phyloP scores from a whole-genome alignment of 75 land plant species.

The Gnetum montanum region DNA sequence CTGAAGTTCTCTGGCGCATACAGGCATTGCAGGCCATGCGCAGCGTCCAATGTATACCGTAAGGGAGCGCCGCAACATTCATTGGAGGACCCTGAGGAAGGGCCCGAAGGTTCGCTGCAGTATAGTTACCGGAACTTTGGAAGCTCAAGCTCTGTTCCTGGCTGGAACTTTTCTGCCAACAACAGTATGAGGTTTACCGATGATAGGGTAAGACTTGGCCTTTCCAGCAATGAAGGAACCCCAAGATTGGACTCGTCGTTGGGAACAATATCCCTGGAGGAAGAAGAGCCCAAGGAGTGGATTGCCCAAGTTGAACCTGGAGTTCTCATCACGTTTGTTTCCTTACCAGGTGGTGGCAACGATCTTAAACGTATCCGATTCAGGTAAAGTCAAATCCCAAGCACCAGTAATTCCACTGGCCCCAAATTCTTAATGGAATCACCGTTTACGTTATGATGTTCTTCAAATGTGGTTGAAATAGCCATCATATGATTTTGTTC shows the following conservation, averaged over 20 bases:
- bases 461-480: too few relatives aligned
- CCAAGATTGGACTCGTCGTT: constrained; percentile 32
- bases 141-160: constrained; percentile 32
- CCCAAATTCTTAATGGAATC: too few relatives aligned
- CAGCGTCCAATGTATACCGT: constrained; percentile 21
- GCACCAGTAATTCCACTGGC: not conserved
- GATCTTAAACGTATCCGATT: constrained; percentile 91
- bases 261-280: constrained; percentile 14
- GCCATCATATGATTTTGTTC: not conserved
- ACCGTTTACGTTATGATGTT: too few relatives aligned
- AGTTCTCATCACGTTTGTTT: constrained; percentile 81
- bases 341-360: constrained; percentile 75
- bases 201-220: constrained; percentile 24
- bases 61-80: constrained; percentile 9
- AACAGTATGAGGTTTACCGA: constrained; percentile 5
- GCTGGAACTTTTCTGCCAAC: constrained; percentile 39
- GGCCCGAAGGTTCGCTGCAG: constrained; percentile 41
- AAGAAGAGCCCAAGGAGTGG: constrained; percentile 78
- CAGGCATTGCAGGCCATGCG: constrained; percentile 79
- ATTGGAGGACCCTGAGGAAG: constrained; percentile 34
- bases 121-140: constrained; percentile 29
- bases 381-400: constrained; percentile 43
- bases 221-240: constrained; percentile 53
- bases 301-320: constrained; percentile 98
- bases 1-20: constrained; percentile 87